phyloP scores from a whole-genome alignment of 2,329 filamentous ascomycete species.

The Xylariaceae sp. region DNA sequence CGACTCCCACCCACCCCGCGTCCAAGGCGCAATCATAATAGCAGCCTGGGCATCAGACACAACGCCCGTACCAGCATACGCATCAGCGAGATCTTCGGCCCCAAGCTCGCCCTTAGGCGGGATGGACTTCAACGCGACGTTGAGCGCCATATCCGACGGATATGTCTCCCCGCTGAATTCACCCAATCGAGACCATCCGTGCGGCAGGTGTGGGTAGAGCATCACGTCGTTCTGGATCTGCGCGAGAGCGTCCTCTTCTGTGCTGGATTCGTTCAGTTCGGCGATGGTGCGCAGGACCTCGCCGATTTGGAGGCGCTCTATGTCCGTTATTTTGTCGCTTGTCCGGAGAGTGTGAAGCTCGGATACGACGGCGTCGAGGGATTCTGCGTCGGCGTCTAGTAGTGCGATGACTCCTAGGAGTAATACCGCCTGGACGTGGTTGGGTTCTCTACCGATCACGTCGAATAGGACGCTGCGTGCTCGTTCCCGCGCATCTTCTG shows the following conservation, averaged over 20 bases:
- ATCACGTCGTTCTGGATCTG: constrained; percentile 74
- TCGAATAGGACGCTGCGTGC: constrained; percentile 77
- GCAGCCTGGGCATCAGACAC: constrained; percentile 70
- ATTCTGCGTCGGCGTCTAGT: constrained; percentile 72
- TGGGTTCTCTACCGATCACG: constrained; percentile 66
- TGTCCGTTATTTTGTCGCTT: constrained; percentile 54
- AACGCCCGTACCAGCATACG: constrained; percentile 68
- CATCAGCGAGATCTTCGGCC: constrained; percentile 63
- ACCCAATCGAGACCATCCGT: constrained; percentile 75
- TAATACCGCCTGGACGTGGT: constrained; percentile 73
- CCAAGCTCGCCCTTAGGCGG: constrained; percentile 66
- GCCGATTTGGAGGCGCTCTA: constrained; percentile 64
- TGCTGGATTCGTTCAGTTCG: constrained; percentile 45
- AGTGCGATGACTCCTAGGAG: constrained; percentile 80
- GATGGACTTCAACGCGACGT: constrained; percentile 68
- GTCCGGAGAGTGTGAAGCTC: constrained; percentile 71
- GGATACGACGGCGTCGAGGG: constrained; percentile 70
- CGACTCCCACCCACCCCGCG: constrained; percentile 56
- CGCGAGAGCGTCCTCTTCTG: constrained; percentile 48
- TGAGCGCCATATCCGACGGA: constrained; percentile 70
- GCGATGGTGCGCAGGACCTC: constrained; percentile 73
- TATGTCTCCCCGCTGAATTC: constrained; percentile 50
- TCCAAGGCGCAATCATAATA: constrained; percentile 79
- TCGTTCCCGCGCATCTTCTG: constrained; percentile 64
- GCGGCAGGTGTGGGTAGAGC: constrained; percentile 70